Conservation (phyloP, 2,329 filamentous ascomycete genomes). For the Penicillium crustosum region DNA sequence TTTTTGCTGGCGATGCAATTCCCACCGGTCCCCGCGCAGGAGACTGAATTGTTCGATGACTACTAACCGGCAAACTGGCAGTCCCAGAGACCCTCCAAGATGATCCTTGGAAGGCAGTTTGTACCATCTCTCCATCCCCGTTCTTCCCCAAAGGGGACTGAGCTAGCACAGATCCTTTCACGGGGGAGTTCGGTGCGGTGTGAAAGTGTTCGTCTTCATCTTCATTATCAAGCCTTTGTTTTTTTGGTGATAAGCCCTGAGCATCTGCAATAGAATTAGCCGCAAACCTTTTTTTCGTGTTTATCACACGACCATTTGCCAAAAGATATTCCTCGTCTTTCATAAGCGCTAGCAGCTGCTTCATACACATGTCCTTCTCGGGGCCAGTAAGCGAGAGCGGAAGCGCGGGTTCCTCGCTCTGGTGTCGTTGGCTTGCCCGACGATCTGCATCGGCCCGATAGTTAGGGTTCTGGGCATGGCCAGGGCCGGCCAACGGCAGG, state of each 20-base stretch:
- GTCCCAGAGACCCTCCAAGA: neutral
- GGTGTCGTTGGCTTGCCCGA: neutral
- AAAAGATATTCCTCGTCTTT: conserved; percentile 36
- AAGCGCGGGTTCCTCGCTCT: conserved; percentile 7
- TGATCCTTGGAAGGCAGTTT: neutral
- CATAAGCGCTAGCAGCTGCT: conserved; percentile 31
- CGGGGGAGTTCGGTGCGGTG: conserved; percentile 35
- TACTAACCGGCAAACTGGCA: neutral
- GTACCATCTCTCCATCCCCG: neutral
- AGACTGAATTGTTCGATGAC: neutral
- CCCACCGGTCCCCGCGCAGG: neutral
- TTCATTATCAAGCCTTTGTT: conserved; percentile 5
- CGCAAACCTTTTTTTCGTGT: conserved; percentile 8
- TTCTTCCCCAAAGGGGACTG: neutral
- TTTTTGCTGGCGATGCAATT: neutral
- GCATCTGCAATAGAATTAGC: conserved; percentile 6
- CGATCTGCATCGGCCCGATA: neutral
- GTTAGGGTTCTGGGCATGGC: neutral
- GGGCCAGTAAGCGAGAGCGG: conserved; percentile 11
- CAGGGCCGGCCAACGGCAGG: neutral
- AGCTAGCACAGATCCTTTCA: conserved; percentile 10
- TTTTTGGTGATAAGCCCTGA: conserved; percentile 8
- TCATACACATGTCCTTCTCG: conserved; percentile 29
- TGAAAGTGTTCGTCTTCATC: conserved; percentile 29
- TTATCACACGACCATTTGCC: conserved; percentile 13